Evolutionary conservation across 768 basidiomycete genomes (phyloP).

Genomic region (Rhizopogon salebrosus): DNA sequence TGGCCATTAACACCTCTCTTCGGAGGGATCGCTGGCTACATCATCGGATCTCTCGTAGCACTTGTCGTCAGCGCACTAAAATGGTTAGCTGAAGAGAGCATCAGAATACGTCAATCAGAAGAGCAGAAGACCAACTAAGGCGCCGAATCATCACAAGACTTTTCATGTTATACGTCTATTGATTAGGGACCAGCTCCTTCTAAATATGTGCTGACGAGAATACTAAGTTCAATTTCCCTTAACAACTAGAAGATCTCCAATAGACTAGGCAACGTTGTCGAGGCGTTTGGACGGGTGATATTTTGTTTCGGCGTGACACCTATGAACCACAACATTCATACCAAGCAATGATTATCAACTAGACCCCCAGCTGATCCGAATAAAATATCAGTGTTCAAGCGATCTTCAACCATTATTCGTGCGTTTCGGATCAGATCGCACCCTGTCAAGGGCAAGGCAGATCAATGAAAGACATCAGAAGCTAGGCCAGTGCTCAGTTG

Average conservation of each 20-base stretch:
- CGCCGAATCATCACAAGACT: background rate
- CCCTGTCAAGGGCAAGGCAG: conserved; percentile 38
- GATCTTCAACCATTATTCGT: conserved; percentile 97
- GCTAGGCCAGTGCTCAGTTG: conserved; percentile 37
- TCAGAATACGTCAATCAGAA: conserved; percentile 16
- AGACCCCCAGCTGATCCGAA: conserved; percentile 88
- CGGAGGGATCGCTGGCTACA: conserved; percentile 66
- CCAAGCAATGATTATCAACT: background rate
- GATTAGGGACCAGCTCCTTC: conserved; percentile 1
- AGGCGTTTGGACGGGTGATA: conserved; percentile 65
- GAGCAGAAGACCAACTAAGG: conserved; percentile 21
- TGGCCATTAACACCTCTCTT: conserved; percentile 81
- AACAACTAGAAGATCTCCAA: conserved; percentile 69
- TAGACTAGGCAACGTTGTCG: conserved; percentile 71
- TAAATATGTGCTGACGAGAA: background rate
- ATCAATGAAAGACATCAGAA: background rate
- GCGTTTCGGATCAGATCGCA: conserved; percentile 76
- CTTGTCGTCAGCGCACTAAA: conserved; percentile 32
- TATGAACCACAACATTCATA: conserved; percentile 22
- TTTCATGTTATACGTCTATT: background rate
- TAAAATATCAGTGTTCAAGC: conserved; percentile 91
- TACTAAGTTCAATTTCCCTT: conserved; percentile 13
- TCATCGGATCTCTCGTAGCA: conserved; percentile 53
- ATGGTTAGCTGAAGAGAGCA: conserved; percentile 36
- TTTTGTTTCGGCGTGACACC: conserved; percentile 76